phyloP scores from a whole-genome alignment of 2,329 filamentous ascomycete genomes.

The Alternaria sp. region DNA sequence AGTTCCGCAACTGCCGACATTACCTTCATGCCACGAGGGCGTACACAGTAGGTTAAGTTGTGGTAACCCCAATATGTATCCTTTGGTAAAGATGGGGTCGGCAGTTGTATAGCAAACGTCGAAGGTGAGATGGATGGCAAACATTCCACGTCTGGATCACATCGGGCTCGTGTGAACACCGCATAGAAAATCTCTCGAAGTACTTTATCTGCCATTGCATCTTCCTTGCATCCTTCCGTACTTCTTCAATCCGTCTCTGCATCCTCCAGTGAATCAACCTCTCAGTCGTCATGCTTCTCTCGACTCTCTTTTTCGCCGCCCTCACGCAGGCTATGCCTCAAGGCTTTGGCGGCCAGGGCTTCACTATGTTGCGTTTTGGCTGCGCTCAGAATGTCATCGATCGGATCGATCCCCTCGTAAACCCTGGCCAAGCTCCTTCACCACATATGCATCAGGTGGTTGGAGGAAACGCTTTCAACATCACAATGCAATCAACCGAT shows the following conservation, averaged over 20 bases:
- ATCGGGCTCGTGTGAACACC: not conserved
- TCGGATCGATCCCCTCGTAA: constrained; percentile 46
- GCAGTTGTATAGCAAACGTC: constrained; percentile 1
- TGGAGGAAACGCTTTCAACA: constrained; percentile 58
- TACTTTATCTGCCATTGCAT: constrained; percentile 2
- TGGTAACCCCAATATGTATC: constrained; percentile 7
- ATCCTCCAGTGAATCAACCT: not conserved
- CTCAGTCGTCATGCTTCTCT: constrained; percentile 26
- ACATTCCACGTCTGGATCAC: not conserved
- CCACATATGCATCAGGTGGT: constrained; percentile 53
- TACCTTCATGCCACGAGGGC: not conserved
- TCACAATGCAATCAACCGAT: constrained; percentile 51
- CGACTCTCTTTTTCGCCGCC: constrained; percentile 32
- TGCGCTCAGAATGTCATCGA: constrained; percentile 45
- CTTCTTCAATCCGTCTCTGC: not conserved
- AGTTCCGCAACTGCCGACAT: constrained; percentile 20
- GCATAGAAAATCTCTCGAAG: not conserved
- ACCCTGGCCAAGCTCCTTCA: constrained; percentile 46
- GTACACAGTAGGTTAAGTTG: not conserved
- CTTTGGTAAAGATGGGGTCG: constrained; percentile 3
- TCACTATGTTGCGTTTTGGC: constrained; percentile 47
- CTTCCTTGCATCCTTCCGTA: not conserved
- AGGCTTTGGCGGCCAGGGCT: constrained; percentile 16
- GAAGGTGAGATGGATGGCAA: not conserved
- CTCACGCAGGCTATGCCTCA: constrained; percentile 35